Percentiles rank a stretch among this genome's conserved stretches.
Evolutionary conservation across 768 basidiomycete genomes (phyloP).

Genomic region (Lentinula raphanica): DNA sequence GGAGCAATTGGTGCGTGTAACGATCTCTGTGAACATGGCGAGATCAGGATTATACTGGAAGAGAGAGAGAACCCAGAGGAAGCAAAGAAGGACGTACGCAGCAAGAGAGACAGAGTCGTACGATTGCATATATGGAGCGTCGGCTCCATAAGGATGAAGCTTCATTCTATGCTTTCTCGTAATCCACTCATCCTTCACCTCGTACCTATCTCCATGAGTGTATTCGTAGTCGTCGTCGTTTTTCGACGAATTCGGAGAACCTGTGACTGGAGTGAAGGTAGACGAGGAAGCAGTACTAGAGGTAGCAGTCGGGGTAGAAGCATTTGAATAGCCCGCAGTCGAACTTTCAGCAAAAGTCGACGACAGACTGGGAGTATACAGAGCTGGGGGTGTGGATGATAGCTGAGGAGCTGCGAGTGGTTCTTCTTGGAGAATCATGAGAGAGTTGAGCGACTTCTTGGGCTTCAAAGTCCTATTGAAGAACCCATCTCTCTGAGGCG

Average conservation of each 20-base stretch:
- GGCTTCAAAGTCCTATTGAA: slow-evolving; percentile 21
- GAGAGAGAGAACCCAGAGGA: slow-evolving; percentile 6
- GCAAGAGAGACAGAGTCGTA: slow-evolving; percentile 52
- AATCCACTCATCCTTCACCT: slow-evolving; percentile 30
- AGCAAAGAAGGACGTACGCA: slow-evolving; percentile 43
- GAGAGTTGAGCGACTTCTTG: slow-evolving; percentile 33
- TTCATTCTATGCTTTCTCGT: slow-evolving; percentile 38
- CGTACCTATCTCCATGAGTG: slow-evolving; percentile 10
- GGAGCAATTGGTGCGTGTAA: slow-evolving; percentile 49
- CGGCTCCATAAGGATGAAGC: slow-evolving; percentile 47
- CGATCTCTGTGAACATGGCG: slow-evolving; percentile 45
- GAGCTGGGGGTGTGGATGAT: slow-evolving; percentile 6
- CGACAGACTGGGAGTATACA: background rate
- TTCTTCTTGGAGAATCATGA: slow-evolving; percentile 19
- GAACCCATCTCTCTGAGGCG: background rate
- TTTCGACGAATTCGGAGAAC: slow-evolving; percentile 1
- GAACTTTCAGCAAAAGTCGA: slow-evolving; percentile 1
- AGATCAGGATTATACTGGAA: background rate
- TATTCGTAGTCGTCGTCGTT: slow-evolving; percentile 18
- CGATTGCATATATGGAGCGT: slow-evolving; percentile 61
- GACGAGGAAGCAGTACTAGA: background rate
- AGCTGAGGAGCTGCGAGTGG: background rate
- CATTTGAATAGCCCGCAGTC: background rate
- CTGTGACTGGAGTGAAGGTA: background rate
- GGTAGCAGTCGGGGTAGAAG: background rate